Conservation (phyloP, 169 alveolate genomes). For the Plasmodium chabaudi region DNA sequence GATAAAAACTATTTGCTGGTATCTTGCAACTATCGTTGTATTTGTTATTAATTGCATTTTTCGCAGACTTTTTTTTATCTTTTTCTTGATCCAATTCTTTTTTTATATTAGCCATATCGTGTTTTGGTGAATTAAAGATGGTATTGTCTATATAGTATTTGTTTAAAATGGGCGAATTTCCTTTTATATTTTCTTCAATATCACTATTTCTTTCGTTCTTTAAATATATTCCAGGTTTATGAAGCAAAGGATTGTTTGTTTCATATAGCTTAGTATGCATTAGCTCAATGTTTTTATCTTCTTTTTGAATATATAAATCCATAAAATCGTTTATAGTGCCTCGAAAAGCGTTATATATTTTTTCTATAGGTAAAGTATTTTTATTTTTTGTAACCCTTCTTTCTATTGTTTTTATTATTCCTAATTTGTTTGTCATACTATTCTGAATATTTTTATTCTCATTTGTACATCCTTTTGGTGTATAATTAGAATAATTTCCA, state of each 20-base stretch:
- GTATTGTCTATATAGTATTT: constrained; percentile 21
- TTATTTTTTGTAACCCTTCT: constrained; percentile 3
- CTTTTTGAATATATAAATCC: constrained; percentile 27
- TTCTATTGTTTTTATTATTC: constrained; percentile 29
- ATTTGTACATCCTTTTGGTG: neutral
- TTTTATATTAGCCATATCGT: constrained; percentile 13
- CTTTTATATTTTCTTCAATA: neutral
- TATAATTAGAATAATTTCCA: neutral
- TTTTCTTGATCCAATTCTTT: constrained; percentile 10
- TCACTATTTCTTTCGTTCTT: neutral
- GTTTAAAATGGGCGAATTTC: neutral
- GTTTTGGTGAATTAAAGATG: constrained; percentile 13
- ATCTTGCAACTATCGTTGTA: constrained; percentile 5
- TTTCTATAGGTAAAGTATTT: constrained; percentile 23
- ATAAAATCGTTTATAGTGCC: constrained; percentile 53
- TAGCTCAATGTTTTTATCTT: neutral
- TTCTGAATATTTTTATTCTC: neutral
- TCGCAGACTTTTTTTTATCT: neutral
- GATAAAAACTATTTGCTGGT: neutral
- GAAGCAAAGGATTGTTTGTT: neutral
- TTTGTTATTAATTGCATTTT: neutral
- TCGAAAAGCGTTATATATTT: constrained; percentile 29
- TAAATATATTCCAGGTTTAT: neutral
- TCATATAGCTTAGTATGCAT: constrained; percentile 24
- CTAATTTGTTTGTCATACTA: neutral